These are phyloP conservation scores for Globisporangium viniferum DNA, from an alignment of 352 stramenopile species.

Conservation along the genomic window DNA sequence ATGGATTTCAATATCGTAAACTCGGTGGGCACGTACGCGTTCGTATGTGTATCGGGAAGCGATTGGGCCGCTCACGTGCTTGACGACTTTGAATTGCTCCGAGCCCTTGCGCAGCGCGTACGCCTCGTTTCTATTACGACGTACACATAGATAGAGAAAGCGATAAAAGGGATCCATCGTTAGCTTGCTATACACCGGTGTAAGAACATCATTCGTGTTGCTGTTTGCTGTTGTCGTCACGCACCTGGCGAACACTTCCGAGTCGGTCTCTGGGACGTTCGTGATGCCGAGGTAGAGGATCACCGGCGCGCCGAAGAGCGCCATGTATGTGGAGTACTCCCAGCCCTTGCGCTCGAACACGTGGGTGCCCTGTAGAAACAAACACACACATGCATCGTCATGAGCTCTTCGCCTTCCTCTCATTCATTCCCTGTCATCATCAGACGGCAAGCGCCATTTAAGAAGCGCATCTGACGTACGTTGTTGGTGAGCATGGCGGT, in stretches of 20 bases:
- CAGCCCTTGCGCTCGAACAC: constrained; percentile 78
- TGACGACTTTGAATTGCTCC: constrained; percentile 37
- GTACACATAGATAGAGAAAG: background rate
- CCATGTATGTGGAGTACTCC: constrained; percentile 81
- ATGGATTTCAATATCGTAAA: too few species aligned
- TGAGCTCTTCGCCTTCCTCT: background rate
- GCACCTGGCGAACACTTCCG: constrained; percentile 77
- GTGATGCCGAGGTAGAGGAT: constrained; percentile 76
- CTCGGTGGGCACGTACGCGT: constrained; percentile 20
- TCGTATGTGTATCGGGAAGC: constrained; percentile 50
- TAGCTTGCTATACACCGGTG: background rate
- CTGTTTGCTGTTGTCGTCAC: background rate
- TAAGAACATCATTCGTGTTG: background rate
- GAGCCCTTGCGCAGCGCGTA: constrained; percentile 50
- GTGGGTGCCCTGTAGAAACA: constrained; percentile 54
- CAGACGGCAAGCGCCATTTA: background rate
- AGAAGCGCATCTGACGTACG: constrained; percentile 30
- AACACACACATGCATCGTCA: background rate
- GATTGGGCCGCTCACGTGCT: constrained; percentile 44
- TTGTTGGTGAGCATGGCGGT: constrained; percentile 87
- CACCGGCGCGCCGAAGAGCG: constrained; percentile 62
- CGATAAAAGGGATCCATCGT: background rate
- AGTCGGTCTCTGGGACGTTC: constrained; percentile 81
- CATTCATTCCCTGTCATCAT: background rate
- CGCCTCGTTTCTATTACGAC: constrained; percentile 44